Evolutionary conservation across 192 early-diverging fungal genomes (phyloP), one percentile per base, ranked within the genome.

Genomic region (Lobosporangium transversale): DNA sequence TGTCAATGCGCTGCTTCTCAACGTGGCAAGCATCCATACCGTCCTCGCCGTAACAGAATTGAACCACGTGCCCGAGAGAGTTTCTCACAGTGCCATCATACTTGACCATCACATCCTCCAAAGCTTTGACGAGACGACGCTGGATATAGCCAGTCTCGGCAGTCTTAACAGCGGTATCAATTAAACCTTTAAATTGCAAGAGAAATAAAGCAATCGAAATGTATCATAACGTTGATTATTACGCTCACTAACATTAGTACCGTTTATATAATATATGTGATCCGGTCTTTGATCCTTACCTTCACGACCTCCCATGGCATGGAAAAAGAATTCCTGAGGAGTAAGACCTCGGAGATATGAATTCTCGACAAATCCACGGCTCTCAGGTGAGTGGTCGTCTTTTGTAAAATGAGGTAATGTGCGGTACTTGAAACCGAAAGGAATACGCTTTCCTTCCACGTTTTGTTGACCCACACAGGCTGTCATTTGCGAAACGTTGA

Each of bases 91-190:
- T 97, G 52, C 95, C 95, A 80, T 99, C 97, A 62, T 98, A 98
- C 79, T 97, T 91, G 53, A 94, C 95, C 92, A 94, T 95, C 26
- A 97, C 90, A 86, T 98, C 97, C 80, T 99, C 97, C 65, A 99
- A 79, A 17, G 96, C 95, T 85, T 99, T 99, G 55, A 99, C 91
- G 60, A 99, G 82, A 82, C 97, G 94, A 70, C 97, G 95, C 82
- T 99, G 97, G 58, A 99, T 97, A 79, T 99, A 99, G 27, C 97
- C 97, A 2, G 97, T 97, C 78, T 98, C 96, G n/a, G 97, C 96
- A 18, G 97, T 95, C 84, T 99, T 98, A 62, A 99, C 96, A 70
- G 97, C 97, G 26, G 97, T 99, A 83, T 99, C 97, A 73, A 97
- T 98, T 80, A 99, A 82, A 84, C 97, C 63, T 66, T n/a, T 58